Evolutionary conservation across 2,329 filamentous ascomycete genomes (phyloP).

Genomic region (Cyphellophora attinorum): DNA sequence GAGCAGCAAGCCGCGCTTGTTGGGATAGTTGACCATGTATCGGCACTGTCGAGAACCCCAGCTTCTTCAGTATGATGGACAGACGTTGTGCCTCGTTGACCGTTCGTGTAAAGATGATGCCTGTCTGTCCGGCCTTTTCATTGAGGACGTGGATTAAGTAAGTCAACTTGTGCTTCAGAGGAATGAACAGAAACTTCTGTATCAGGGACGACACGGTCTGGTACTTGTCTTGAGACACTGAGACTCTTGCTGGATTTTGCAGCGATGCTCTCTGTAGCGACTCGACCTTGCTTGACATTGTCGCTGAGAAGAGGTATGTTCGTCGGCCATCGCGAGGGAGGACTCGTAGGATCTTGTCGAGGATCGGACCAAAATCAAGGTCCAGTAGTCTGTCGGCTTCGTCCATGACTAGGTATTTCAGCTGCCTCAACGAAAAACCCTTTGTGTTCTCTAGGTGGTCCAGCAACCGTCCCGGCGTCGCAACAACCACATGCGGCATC

Average conservation of each 20-base stretch:
- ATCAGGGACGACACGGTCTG: constrained; percentile 84
- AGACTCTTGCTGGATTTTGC: constrained; percentile 72
- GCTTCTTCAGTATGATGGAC: constrained; percentile 68
- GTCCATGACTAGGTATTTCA: constrained; percentile 90
- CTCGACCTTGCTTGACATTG: constrained; percentile 89
- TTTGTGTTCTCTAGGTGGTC: constrained; percentile 97
- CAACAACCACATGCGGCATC: constrained; percentile 88
- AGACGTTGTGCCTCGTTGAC: constrained; percentile 84
- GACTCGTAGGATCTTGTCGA: constrained; percentile 89
- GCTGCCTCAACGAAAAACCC: constrained; percentile 71
- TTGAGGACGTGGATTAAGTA: constrained; percentile 81
- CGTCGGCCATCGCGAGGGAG: constrained; percentile 63
- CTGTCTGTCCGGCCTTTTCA: constrained; percentile 75
- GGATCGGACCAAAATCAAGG: constrained; percentile 83
- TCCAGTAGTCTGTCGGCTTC: constrained; percentile 88
- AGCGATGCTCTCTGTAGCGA: constrained; percentile 82
- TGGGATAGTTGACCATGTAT: constrained; percentile 89
- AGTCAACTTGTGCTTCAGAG: constrained; percentile 77
- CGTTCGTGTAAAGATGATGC: constrained; percentile 85
- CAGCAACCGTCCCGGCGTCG: constrained; percentile 77
- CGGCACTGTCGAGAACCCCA: constrained; percentile 85
- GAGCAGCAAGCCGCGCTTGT: constrained; percentile 71
- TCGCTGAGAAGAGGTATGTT: constrained; percentile 89
- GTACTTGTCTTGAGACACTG: constrained; percentile 73
- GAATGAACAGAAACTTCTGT: constrained; percentile 79